phyloP scores from a whole-genome alignment of 2,329 filamentous ascomycete species.

The Neonectria faginata region DNA sequence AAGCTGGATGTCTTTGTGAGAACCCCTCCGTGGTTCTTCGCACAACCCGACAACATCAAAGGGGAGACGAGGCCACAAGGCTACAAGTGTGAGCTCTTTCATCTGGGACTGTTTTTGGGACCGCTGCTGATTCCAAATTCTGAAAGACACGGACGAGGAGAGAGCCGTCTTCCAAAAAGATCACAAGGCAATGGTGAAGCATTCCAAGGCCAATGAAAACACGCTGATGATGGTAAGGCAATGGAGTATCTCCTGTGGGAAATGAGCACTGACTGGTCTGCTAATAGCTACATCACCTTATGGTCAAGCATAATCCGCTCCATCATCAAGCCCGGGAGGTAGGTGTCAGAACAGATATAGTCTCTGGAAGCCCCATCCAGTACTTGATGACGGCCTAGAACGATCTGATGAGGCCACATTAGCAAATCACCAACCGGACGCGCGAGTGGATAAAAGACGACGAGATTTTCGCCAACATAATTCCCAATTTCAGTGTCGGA shows the following conservation, averaged over 20 bases:
- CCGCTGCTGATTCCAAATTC: too few species aligned
- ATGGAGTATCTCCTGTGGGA: too few species aligned
- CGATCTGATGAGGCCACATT: too few species aligned
- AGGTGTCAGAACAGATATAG: background rate
- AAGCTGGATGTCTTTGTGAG: conserved; percentile 18
- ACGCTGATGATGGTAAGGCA: background rate
- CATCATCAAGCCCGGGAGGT: background rate
- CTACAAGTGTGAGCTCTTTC: background rate
- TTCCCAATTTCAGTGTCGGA: conserved; percentile 10
- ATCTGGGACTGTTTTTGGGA: too few species aligned
- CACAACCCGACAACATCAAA: background rate
- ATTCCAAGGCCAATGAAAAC: conserved; percentile 4
- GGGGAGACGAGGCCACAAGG: background rate
- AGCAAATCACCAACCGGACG: background rate
- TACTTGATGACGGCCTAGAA: too few species aligned
- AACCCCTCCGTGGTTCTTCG: conserved; percentile 4
- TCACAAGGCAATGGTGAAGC: background rate
- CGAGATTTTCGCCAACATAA: background rate
- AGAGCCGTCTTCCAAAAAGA: background rate
- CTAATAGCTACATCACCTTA: background rate
- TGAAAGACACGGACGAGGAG: background rate
- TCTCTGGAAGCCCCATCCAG: too few species aligned
- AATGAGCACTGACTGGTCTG: too few species aligned
- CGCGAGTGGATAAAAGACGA: background rate
- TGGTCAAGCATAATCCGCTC: conserved; percentile 2